A percentile compares a stretch with the other conserved stretches of the same genome.
Conservation (phyloP, 768 basidiomycete genomes). For the Boletus sp. region DNA sequence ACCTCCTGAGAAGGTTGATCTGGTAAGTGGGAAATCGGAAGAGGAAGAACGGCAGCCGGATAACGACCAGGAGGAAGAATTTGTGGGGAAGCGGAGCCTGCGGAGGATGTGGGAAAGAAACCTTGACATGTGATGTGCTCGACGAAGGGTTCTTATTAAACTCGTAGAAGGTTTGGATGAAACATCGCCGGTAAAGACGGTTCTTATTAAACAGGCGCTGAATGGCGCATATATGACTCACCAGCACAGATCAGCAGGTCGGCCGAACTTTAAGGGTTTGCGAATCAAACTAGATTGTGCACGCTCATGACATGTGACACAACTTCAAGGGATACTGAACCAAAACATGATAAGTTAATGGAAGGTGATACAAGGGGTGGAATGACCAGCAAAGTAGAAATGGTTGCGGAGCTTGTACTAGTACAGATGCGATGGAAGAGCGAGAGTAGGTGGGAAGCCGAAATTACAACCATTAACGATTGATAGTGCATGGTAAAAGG, state of each 20-base stretch:
- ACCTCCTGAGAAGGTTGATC: constrained; percentile 50
- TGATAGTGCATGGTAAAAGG: constrained; percentile 5
- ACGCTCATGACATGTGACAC: constrained; percentile 7
- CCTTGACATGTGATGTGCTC: constrained; percentile 13
- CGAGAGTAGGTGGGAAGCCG: neutral
- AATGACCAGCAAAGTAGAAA: neutral
- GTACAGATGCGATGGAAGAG: constrained; percentile 27
- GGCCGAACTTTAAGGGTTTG: neutral
- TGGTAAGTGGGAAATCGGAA: constrained; percentile 29
- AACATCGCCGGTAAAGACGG: too few relatives aligned
- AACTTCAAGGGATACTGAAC: neutral
- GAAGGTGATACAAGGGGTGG: constrained; percentile 20
- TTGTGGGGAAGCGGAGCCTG: neutral
- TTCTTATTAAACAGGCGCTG: neutral
- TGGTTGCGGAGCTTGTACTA: constrained; percentile 14
- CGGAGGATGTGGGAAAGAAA: constrained; percentile 25
- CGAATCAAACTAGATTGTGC: constrained; percentile 1
- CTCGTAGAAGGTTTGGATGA: too few relatives aligned
- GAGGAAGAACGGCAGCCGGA: constrained; percentile 54
- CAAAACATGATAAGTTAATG: constrained; percentile 20
- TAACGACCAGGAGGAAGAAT: constrained; percentile 11
- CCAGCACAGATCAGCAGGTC: neutral
- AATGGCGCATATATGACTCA: too few relatives aligned
- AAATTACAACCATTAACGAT: constrained; percentile 4
- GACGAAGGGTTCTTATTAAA: too few relatives aligned